Percentiles rank a stretch among this genome's conserved stretches.
These are phyloP conservation scores for Funneliformis mosseae DNA, from an alignment of 192 early-diverging fungal genomes.

Conservation along the genomic window DNA sequence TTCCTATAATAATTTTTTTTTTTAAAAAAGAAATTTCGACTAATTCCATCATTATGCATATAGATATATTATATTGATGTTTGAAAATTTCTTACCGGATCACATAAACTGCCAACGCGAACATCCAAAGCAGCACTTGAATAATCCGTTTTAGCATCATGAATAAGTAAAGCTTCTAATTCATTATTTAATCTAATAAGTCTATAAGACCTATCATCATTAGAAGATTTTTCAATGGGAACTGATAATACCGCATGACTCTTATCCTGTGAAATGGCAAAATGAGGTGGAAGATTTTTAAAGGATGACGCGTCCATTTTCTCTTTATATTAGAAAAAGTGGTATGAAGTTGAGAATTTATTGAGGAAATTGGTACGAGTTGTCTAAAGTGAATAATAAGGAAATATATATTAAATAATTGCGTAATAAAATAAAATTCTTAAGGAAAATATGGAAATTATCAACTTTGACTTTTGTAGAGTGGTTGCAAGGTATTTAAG, in stretches of 20 bases:
- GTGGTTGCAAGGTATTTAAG: too few relatives aligned
- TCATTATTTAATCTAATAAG: slow-evolving; percentile 60
- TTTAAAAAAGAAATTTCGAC: neutral
- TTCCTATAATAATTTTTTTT: slow-evolving; percentile 37
- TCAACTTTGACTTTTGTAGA: too few relatives aligned
- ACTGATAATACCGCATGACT: slow-evolving; percentile 36
- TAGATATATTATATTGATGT: neutral
- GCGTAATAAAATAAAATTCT: too few relatives aligned
- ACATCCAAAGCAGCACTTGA: slow-evolving; percentile 62
- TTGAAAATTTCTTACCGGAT: slow-evolving; percentile 43
- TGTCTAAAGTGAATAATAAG: neutral
- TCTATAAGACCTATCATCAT: slow-evolving; percentile 60
- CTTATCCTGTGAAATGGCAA: slow-evolving; percentile 27
- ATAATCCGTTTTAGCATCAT: slow-evolving; percentile 56
- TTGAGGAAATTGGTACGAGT: neutral
- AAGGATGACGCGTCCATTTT: neutral
- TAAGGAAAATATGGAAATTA: too few relatives aligned
- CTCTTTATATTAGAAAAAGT: neutral
- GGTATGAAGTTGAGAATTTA: neutral
- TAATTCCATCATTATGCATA: too few relatives aligned
- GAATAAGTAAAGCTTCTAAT: slow-evolving; percentile 59
- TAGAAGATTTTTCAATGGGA: slow-evolving; percentile 54
- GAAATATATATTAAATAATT: neutral
- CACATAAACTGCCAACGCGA: slow-evolving; percentile 61
- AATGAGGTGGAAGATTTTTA: slow-evolving; percentile 26